phyloP scores from a whole-genome alignment of 2,329 filamentous ascomycete species.

The Fusarium praegraminearum region DNA sequence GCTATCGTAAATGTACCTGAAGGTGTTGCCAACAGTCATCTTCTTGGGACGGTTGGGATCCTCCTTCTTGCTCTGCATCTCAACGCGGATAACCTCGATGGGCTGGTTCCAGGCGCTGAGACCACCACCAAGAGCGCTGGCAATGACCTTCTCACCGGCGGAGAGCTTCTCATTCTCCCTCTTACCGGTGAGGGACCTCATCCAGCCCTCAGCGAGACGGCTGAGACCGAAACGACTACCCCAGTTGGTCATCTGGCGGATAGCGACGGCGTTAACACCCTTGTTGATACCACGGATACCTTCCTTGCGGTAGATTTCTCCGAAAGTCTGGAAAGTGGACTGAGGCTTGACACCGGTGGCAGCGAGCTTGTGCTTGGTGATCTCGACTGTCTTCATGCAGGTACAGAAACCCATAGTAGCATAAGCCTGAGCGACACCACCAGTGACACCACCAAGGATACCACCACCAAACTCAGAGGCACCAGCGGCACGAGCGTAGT shows the following conservation, averaged over 20 bases:
- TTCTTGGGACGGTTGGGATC: slow-evolving; percentile 99
- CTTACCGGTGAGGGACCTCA: slow-evolving; percentile 83
- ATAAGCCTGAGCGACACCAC: slow-evolving; percentile 97
- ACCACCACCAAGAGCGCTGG: slow-evolving; percentile 89
- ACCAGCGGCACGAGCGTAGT: slow-evolving; percentile 85
- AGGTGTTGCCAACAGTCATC: slow-evolving; percentile 91
- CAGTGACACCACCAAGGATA: slow-evolving; percentile 90
- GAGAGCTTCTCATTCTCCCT: slow-evolving; percentile 81
- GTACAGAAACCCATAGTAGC: slow-evolving; percentile 99
- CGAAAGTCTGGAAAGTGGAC: slow-evolving; percentile 95
- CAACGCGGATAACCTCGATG: slow-evolving; percentile 98
- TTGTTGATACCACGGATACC: slow-evolving; percentile 97
- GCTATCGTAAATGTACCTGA: slow-evolving; percentile 87
- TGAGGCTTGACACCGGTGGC: slow-evolving; percentile 84
- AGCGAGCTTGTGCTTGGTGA: slow-evolving; percentile 97
- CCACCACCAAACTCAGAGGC: slow-evolving; percentile 89
- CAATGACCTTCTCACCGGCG: slow-evolving; percentile 87
- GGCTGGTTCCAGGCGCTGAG: slow-evolving; percentile 99
- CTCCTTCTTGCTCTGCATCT: slow-evolving; percentile 99
- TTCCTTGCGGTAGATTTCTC: slow-evolving; percentile 95
- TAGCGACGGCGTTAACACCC: slow-evolving; percentile 98
- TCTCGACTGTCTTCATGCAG: slow-evolving; percentile 99
- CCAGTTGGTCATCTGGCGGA: slow-evolving; percentile 99
- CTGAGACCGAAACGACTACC: slow-evolving; percentile 94
- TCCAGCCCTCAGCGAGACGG: slow-evolving; percentile 89